Base-by-base conservation (phyloP, 176 grass and related monocot species). In the Oryza officinalis region DNA sequence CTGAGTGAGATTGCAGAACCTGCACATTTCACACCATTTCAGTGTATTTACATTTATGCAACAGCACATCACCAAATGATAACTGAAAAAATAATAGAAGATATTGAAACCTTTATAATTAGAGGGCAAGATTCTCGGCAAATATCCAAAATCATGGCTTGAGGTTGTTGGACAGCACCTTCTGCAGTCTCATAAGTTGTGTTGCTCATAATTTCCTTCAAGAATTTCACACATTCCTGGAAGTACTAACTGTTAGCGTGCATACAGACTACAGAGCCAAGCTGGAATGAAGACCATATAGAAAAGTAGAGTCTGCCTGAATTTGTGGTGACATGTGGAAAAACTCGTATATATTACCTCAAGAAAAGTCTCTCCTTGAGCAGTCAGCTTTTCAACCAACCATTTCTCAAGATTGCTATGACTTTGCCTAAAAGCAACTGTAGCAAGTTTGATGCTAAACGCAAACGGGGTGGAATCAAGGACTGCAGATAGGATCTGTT, bases 341-440 rank as follows among this genome's bases (percentile, higher is more conserved):
- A n/a, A 80, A 80, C 2, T 69, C 63, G 88, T 59, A 30, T 33
- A 65, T 60, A 71, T 86, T 97, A 97, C 95, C 95, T 95, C 91
- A 69, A 90, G 80, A 85, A 98, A 95, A 73, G 66, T 67, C 63
- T 85, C 85, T 87, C 89, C 91, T 40, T 93, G 78, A 85, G 67
- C 40, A 74, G 27, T 81, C 69, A 95, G 87, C 65, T 93, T 95
- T 86, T 95, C 96, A 45, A 45, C 83, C 52, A 95, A 84, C 96
- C 96, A 98, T 65, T 95, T 98, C 87, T 98, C 96, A 82, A 95
- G 91, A 92, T 86, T 89, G 71, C 77, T 90, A 30, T 81, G 87
- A 67, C 93, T 93, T 80, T 98, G 91, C 54, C 59, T 67, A 73
- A 90, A 94, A 41, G 89, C 87, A 88, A 90, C 65, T 52, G 91